These are phyloP conservation scores for Bipolaris zeicola DNA, from an alignment of 2,329 filamentous ascomycete species.

Conservation along the genomic window DNA sequence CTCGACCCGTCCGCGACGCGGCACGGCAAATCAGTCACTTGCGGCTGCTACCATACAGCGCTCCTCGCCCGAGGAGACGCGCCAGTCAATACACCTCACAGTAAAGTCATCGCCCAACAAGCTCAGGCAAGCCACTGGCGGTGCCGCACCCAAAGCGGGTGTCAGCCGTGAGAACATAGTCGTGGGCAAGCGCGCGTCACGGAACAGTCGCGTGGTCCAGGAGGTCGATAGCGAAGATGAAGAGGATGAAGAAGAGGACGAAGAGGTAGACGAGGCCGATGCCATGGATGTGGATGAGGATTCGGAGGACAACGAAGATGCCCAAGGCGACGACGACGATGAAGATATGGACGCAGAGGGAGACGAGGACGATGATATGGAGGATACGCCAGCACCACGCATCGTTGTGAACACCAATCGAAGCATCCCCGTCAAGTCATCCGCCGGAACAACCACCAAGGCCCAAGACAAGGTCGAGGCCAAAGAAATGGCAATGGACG, in stretches of 20 bases:
- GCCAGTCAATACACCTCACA: constrained; percentile 55
- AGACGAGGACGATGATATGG: constrained; percentile 48
- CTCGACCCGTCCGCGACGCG: constrained; percentile 47
- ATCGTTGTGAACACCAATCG: constrained; percentile 32
- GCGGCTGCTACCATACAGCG: constrained; percentile 47
- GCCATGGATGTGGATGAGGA: constrained; percentile 49
- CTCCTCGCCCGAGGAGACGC: constrained; percentile 50
- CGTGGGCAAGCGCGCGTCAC: constrained; percentile 46
- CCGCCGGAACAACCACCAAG: constrained; percentile 40
- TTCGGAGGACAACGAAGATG: constrained; percentile 47
- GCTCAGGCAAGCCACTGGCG: constrained; percentile 55
- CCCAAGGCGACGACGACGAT: constrained; percentile 48
- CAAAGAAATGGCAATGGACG: constrained; percentile 57
- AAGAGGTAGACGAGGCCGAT: constrained; percentile 46
- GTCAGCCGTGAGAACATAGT: constrained; percentile 47
- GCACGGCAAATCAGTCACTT: constrained; percentile 41
- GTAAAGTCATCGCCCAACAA: constrained; percentile 58
- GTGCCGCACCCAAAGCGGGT: constrained; percentile 32
- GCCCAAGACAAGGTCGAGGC: constrained; percentile 53
- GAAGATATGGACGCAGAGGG: constrained; percentile 48
- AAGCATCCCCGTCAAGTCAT: constrained; percentile 42
- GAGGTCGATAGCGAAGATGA: constrained; percentile 52
- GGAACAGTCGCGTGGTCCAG: constrained; percentile 47
- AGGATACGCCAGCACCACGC: constrained; percentile 39
- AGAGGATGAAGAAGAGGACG: constrained; percentile 45